Evolutionary conservation across 75 land plant species (phyloP), one percentile per base, ranked within the genome.

Genomic region (Picea glauca): DNA sequence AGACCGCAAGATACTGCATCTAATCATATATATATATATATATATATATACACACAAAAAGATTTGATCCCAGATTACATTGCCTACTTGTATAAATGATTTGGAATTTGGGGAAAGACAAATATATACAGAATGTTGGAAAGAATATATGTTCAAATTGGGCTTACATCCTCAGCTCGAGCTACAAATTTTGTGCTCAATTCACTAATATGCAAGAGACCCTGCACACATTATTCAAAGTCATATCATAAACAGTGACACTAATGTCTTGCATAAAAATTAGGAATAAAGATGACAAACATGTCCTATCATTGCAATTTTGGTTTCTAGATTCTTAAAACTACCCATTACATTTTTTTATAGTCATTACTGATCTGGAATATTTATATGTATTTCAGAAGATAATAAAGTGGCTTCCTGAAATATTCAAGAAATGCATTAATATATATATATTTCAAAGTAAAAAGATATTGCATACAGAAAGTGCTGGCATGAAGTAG

Each of bases 151-250:
- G 33, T 63, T 50, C 18, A 73, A 13, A 40, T 13, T 38, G 77
- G 58, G 38, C 96, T 83, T 87, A 96, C 99, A 82, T 96, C 99
- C 79, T 96, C 99, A 76, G 94, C 88, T 79, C 87, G 92, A 26
- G 92, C 85, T 78, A 94, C 59, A 83, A 86, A 91, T 78, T 80
- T 81, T 78, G 88, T 72, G 78, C 87, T 92, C 78, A 96, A 74
- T 78, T 96, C 99, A 83, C 99, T 96, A 72, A 96, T 90, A 83
- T 96, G 99, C 75, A 93, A 92, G 38, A 96, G 95, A 64, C 99
- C 99, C 99, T 96, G 92, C 62, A 83, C 33, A 70, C 18, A 40
- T 43, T 20, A 20, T 13, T n/a, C 0, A 20, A 70, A 46, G 11
- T 70, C 13, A 63, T 30, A 15, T 70, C 74, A 70, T 43, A n/a